Percentiles rank a stretch among this genome's conserved stretches.
phyloP scores from a whole-genome alignment of 2,329 filamentous ascomycete species.

The Fusarium torulosum region DNA sequence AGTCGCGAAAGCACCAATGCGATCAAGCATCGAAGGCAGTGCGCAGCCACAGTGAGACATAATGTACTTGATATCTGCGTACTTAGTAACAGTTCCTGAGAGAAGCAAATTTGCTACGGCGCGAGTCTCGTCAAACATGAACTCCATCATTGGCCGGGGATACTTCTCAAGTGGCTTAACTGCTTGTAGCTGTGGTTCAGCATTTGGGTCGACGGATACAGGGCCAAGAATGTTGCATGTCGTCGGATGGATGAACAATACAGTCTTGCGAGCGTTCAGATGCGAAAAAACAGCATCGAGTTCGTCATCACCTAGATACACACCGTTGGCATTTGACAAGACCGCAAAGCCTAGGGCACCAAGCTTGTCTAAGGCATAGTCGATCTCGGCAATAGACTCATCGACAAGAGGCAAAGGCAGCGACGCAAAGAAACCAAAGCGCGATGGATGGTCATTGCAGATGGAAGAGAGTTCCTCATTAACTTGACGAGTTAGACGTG shows the following conservation, averaged over 20 bases:
- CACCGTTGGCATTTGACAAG: slow-evolving; percentile 3
- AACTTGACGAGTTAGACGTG: background rate
- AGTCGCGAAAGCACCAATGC: background rate
- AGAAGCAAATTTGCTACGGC: slow-evolving; percentile 8
- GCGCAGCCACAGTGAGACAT: slow-evolving; percentile 17
- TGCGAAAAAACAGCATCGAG: slow-evolving; percentile 2
- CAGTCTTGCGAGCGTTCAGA: background rate
- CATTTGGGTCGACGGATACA: no score
- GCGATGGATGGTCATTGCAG: background rate
- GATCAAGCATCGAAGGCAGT: slow-evolving; percentile 5
- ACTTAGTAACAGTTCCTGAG: slow-evolving; percentile 3
- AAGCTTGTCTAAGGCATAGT: slow-evolving; percentile 5
- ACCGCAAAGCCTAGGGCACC: slow-evolving; percentile 4
- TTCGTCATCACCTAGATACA: background rate
- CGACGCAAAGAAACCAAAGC: slow-evolving; percentile 11
- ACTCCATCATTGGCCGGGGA: slow-evolving; percentile 13
- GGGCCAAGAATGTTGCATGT: background rate
- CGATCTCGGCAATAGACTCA: slow-evolving; percentile 6
- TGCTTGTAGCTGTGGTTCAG: background rate
- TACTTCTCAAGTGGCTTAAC: background rate
- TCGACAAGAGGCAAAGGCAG: slow-evolving; percentile 1
- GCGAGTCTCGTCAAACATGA: slow-evolving; percentile 17
- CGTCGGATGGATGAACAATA: slow-evolving; percentile 11
- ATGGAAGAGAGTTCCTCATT: slow-evolving; percentile 2
- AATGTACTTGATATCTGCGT: slow-evolving; percentile 5